phyloP scores from a whole-genome alignment of 331 rosid species.

The Pyracantha coccinea region DNA sequence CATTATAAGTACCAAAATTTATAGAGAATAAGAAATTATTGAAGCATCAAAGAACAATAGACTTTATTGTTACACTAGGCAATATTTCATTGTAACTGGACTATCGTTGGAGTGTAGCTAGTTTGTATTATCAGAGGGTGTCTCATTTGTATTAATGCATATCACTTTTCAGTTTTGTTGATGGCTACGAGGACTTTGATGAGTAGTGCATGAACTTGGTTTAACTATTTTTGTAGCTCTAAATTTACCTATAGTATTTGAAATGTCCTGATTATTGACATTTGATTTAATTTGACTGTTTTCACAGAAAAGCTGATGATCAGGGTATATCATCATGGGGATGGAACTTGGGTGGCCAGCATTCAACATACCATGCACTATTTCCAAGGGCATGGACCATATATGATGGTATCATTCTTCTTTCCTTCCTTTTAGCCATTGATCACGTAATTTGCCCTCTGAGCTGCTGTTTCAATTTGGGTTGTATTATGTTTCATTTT shows the following conservation, averaged over 20 bases:
- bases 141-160: not conserved
- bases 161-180: not conserved
- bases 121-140: not conserved
- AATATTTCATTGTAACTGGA: not conserved
- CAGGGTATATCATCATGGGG: constrained; percentile 97
- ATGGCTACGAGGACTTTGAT: not conserved
- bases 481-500: constrained; percentile 4
- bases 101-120: not conserved
- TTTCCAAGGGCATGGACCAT: constrained; percentile 99
- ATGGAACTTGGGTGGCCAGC: constrained; percentile 94
- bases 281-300: constrained; percentile 1
- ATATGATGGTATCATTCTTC: constrained; percentile 69
- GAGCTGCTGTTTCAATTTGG: constrained; percentile 2
- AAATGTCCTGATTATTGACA: not conserved
- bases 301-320: constrained; percentile 61
- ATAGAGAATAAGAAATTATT: not conserved
- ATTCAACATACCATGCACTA: constrained; percentile 96
- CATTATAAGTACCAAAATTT: no score
- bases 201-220: not conserved
- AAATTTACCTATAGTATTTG: not conserved
- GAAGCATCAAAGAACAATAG: not conserved
- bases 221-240: not conserved
- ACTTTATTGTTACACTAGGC: not conserved
- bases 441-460: not conserved
- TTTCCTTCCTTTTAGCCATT: constrained; percentile 5